These are phyloP conservation scores for Botrytis sinoallii DNA, from an alignment of 2,329 filamentous ascomycete species.

Conservation along the genomic window DNA sequence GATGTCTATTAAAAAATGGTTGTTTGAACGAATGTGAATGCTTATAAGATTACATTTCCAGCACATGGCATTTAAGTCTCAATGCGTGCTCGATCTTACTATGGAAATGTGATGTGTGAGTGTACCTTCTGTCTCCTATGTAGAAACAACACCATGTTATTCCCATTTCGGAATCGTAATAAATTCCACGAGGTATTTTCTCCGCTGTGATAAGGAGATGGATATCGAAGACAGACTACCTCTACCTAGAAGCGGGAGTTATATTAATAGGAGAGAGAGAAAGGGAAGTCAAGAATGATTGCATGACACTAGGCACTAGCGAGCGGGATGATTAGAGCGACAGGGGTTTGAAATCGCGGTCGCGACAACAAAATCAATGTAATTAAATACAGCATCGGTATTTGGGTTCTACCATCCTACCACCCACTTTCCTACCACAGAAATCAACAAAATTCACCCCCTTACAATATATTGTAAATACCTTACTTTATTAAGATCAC, in stretches of 20 bases:
- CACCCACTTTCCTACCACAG: conserved; percentile 21
- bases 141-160: background rate
- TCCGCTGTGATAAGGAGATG: background rate
- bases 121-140: background rate
- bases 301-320: conserved; percentile 16
- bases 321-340: conserved; percentile 11
- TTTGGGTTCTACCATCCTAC: conserved; percentile 23
- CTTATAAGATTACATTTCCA: background rate
- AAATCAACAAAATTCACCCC: conserved; percentile 19
- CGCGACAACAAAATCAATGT: conserved; percentile 20
- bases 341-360: conserved; percentile 19
- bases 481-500: conserved; percentile 21
- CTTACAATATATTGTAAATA: conserved; percentile 13
- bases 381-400: conserved; percentile 25
- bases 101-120: background rate
- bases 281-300: background rate
- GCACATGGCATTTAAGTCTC: background rate
- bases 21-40: background rate
- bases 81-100: background rate
- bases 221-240: too few relatives aligned
- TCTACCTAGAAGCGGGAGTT: background rate
- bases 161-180: too few relatives aligned
- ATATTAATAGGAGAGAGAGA: background rate
- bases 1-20: background rate
- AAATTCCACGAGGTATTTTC: background rate